Evolutionary conservation across 331 rosid genomes (phyloP).

Genomic region (Acacia pycnantha): DNA sequence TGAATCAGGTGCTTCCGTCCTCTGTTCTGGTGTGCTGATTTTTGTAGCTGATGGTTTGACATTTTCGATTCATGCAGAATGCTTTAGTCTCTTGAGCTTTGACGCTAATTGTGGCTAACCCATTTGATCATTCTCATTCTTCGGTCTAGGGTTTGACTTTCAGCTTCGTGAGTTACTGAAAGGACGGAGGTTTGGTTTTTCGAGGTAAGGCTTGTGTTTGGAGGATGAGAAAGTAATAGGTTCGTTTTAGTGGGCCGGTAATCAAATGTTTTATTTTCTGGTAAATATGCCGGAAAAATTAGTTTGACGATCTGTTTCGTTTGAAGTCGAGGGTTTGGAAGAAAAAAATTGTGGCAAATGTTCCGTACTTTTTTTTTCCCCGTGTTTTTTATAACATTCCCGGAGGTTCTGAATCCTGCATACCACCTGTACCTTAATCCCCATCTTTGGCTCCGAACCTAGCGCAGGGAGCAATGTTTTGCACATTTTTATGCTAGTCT

Average conservation of each 20-base stretch:
- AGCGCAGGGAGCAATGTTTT: not conserved
- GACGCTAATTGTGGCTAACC: not conserved
- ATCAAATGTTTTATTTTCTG: not conserved
- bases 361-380: not conserved
- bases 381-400: too few species aligned
- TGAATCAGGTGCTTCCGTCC: not conserved
- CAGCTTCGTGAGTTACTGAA: not conserved
- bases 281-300: not conserved
- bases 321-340: not conserved
- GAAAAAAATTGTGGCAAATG: not conserved
- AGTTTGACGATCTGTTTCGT: not conserved
- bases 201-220: conserved; percentile 7
- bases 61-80: conserved; percentile 32
- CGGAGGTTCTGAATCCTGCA: not conserved
- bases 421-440: not conserved
- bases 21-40: not conserved
- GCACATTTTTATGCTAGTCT: not conserved
- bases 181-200: not conserved
- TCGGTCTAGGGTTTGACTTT: conserved; percentile 31
- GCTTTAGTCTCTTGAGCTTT: not conserved
- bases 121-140: not conserved
- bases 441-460: not conserved
- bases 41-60: not conserved
- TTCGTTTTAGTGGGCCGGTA: not conserved
- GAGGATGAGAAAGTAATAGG: not conserved